Conservation (phyloP, 768 basidiomycete species). For the Lactifluus volemus region DNA sequence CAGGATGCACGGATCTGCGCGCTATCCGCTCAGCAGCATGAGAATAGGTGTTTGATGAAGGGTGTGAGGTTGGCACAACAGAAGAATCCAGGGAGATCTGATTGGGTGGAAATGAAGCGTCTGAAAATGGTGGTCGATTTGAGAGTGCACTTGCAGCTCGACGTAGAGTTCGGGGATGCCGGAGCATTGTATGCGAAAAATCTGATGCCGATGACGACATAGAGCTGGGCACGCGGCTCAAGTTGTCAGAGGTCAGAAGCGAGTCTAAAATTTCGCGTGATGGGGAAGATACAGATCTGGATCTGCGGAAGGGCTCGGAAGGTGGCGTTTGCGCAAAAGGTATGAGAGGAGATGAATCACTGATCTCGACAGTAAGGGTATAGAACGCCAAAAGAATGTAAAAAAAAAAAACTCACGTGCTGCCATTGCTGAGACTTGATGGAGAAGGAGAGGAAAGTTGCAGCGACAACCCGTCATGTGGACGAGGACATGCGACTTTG, state of each 20-base stretch:
- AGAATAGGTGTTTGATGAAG: background rate
- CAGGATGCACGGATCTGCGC: background rate
- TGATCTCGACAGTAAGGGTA: background rate
- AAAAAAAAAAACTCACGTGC: background rate
- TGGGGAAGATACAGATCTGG: background rate
- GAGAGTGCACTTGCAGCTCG: constrained; percentile 4
- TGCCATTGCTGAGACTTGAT: constrained; percentile 4
- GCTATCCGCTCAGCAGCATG: background rate
- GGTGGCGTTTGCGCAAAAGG: background rate
- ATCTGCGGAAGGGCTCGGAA: background rate
- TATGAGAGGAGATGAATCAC: background rate
- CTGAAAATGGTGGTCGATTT: background rate
- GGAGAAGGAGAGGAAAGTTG: background rate
- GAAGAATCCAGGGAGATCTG: background rate
- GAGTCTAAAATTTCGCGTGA: background rate
- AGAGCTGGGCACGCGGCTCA: background rate
- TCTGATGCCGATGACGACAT: constrained; percentile 1
- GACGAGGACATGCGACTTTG: constrained; percentile 7
- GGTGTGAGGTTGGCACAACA: background rate
- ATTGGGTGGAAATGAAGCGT: background rate
- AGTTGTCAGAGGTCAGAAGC: background rate
- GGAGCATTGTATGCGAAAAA: background rate
- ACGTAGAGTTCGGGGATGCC: background rate
- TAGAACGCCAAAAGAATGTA: background rate
- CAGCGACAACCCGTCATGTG: background rate